phyloP scores from a whole-genome alignment of 495 filamentous ascomycete species.

The Hypoxylon fragiforme region DNA sequence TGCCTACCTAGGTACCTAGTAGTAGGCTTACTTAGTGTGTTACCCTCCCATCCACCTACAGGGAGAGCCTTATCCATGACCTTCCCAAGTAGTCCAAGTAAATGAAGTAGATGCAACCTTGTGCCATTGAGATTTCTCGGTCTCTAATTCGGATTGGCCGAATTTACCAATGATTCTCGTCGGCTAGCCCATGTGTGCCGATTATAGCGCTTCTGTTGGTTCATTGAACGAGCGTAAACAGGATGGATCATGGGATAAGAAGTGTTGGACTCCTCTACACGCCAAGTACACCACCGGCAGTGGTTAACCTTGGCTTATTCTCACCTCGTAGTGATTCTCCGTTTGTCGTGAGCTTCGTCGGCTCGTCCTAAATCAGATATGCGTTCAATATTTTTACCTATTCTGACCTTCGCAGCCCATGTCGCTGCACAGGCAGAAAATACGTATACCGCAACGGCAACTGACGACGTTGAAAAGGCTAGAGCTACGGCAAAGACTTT shows the following conservation, averaged over 20 bases:
- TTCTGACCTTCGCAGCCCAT: conserved; percentile 16
- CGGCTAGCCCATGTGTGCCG: conserved; percentile 17
- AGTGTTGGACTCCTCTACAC: too few relatives aligned
- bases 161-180: conserved; percentile 12
- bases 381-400: conserved; percentile 23
- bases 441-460: conserved; percentile 36
- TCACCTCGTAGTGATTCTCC: not conserved
- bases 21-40: not conserved
- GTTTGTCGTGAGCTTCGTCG: not conserved
- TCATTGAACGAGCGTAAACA: conserved; percentile 2
- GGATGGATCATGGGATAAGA: not conserved
- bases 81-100: conserved; percentile 24
- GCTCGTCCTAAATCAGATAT: conserved; percentile 9
- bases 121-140: not conserved
- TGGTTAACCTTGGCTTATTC: too few relatives aligned
- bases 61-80: not conserved
- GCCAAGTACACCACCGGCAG: too few relatives aligned
- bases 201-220: not conserved
- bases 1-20: not conserved
- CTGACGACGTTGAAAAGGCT: conserved; percentile 35
- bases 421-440: conserved; percentile 33
- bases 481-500: conserved; percentile 42
- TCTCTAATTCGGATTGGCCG: conserved; percentile 3
- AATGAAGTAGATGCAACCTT: conserved; percentile 21
- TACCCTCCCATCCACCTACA: not conserved